These are phyloP conservation scores for Pachyrhizus erosus DNA, from an alignment of 306 rosid genomes.

Conservation along the genomic window DNA sequence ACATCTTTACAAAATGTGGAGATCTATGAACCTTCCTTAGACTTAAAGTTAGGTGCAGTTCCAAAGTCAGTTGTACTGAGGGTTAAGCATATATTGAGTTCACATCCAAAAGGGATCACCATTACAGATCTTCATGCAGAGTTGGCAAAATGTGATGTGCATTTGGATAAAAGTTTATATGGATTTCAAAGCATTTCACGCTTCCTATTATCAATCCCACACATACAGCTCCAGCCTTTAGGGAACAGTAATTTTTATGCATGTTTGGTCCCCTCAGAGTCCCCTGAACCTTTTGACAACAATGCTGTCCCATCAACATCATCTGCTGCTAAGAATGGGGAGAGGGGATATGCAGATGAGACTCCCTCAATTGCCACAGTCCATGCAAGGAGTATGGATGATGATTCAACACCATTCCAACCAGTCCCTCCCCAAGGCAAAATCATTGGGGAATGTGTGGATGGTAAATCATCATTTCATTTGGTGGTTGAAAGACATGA, in stretches of 20 bases:
- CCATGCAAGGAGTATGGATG: slow-evolving; percentile 32
- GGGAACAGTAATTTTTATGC: slow-evolving; percentile 43
- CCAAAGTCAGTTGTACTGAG: slow-evolving; percentile 51
- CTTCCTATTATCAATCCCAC: slow-evolving; percentile 64
- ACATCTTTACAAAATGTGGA: slow-evolving; percentile 32
- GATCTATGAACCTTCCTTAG: slow-evolving; percentile 48
- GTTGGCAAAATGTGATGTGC: slow-evolving; percentile 48
- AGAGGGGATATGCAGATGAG: slow-evolving; percentile 29
- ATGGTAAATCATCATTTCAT: slow-evolving; percentile 29
- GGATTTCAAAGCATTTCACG: slow-evolving; percentile 59
- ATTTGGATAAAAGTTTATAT: slow-evolving; percentile 52
- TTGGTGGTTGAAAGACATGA: slow-evolving; percentile 32
- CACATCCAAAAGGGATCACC: slow-evolving; percentile 64
- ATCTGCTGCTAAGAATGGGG: slow-evolving; percentile 38
- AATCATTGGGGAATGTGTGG: slow-evolving; percentile 32
- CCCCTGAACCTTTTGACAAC: slow-evolving; percentile 37
- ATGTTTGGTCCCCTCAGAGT: not conserved
- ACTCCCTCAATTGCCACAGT: slow-evolving; percentile 32
- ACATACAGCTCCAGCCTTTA: slow-evolving; percentile 44
- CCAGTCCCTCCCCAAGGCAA: slow-evolving; percentile 33
- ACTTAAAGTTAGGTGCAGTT: slow-evolving; percentile 35
- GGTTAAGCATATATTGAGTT: slow-evolving; percentile 53
- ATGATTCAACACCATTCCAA: slow-evolving; percentile 38
- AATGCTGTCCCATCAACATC: slow-evolving; percentile 14
- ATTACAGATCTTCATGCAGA: slow-evolving; percentile 53